Conservation (phyloP, 2,329 filamentous ascomycete species). For the Fusarium drepaniforme region DNA sequence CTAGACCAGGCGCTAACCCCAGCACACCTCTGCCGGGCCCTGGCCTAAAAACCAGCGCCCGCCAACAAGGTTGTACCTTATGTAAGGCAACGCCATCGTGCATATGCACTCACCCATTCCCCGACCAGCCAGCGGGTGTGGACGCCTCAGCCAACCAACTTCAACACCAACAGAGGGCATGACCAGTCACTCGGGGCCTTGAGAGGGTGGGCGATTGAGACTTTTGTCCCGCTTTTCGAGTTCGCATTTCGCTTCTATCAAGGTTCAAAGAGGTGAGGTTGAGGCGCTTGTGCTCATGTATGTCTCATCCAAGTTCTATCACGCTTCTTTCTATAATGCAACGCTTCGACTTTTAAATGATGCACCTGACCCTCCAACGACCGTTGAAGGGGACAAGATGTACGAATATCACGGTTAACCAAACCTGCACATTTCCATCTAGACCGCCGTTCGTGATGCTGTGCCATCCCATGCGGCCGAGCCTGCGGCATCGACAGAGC, state of each 20-base stretch:
- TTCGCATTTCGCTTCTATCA: constrained; percentile 6
- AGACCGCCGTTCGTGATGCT: constrained; percentile 11
- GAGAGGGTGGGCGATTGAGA: constrained; percentile 40
- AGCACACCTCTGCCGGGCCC: constrained; percentile 11
- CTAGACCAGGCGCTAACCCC: constrained; percentile 18
- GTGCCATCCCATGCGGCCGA: constrained; percentile 25
- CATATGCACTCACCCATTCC: constrained; percentile 25
- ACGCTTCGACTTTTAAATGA: constrained; percentile 20
- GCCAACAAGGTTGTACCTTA: constrained; percentile 24
- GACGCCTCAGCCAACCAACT: constrained; percentile 14
- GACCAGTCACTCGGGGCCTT: constrained; percentile 31
- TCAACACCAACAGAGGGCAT: constrained; percentile 27
- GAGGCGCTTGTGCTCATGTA: constrained; percentile 8
- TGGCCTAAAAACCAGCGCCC: constrained; percentile 17
- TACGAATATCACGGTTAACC: neutral
- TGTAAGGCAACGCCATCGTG: constrained; percentile 39
- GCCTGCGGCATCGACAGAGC: constrained; percentile 36
- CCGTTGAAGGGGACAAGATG: constrained; percentile 12
- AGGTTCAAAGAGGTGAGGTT: neutral
- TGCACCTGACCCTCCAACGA: constrained; percentile 26
- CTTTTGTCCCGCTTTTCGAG: constrained; percentile 29
- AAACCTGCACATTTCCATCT: neutral
- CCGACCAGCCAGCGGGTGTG: constrained; percentile 18
- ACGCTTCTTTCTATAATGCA: constrained; percentile 26
- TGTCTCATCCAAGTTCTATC: constrained; percentile 23